Evolutionary conservation across 1,284 basidiomycete species (phyloP), one percentile per base, ranked within the genome.

Genomic region (Cryptococcus jaspeensis): DNA sequence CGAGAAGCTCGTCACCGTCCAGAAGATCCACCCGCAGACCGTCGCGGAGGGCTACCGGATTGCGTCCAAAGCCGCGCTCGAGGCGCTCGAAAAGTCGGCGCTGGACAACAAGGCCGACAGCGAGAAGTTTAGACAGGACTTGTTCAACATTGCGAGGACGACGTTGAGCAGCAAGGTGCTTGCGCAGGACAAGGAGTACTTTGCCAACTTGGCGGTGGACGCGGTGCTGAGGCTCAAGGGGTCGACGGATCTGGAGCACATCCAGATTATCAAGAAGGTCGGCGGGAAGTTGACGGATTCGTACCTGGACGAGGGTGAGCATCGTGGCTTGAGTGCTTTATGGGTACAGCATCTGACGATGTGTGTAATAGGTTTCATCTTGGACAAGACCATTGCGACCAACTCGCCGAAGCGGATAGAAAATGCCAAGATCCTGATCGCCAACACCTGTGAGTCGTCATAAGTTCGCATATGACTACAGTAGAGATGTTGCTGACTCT

Each of bases 261-360:
- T 99, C 65, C 96, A 99, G 79, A 90, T 99, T 78, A 99, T 99
- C 82, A 99, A 99, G 83, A 98, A 98, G 80, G 90, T 92, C 38
- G 96, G 96, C 58, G 96, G 96, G 59, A 99, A 99, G 80, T 84
- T 99, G 62, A 96, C 93, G 7, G 95, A 99, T 73, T 96, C 92
- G 16, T 99, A 99, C 81, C 86, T 99, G 46, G 94, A 97, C 72
- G 95, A 99, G 81, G 94, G 90, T 87, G 63, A 15, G 80, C 67
- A n/a, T 64, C 28, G 5, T 28, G 3, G 6, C 18, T 32, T 32
- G 28, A 32, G 16, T 39, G 25, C 7, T 2, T 23, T 2, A 32
- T 13, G 20, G 41, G n/a, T 42, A 32, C 23, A 23, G 22, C 43
- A 39, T 32, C 53, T 41, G 50, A 54, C 32, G 35, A 28, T n/a